phyloP scores from a whole-genome alignment of 768 basidiomycete genomes.

The Tulasnella sp. region DNA sequence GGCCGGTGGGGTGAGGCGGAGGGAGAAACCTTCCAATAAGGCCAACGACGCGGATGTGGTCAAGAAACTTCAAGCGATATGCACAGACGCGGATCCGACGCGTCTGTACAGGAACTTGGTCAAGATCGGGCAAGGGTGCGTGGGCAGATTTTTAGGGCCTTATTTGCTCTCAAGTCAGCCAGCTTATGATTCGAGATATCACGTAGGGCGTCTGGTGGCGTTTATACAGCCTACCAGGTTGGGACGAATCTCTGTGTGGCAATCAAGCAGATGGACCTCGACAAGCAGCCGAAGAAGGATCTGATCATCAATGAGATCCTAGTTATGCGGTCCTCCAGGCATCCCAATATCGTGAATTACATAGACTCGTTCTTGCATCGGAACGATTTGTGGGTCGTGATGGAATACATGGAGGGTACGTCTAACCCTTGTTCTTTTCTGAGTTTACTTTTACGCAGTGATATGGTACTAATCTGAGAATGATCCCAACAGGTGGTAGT shows the following conservation, averaged over 20 bases:
- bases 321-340: slow-evolving; percentile 92
- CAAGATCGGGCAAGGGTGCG: slow-evolving; percentile 97
- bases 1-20: slow-evolving; percentile 34
- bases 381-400: slow-evolving; percentile 98
- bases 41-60: slow-evolving; percentile 79
- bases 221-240: slow-evolving; percentile 96
- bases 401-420: slow-evolving; percentile 97
- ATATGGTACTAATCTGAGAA: too few species aligned
- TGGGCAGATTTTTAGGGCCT: slow-evolving; percentile 13
- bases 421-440: not conserved
- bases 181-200: slow-evolving; percentile 2
- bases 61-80: slow-evolving; percentile 82
- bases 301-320: slow-evolving; percentile 99
- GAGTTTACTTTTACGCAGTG: too few species aligned
- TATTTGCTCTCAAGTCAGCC: too few species aligned
- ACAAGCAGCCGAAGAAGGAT: slow-evolving; percentile 99
- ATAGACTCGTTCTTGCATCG: slow-evolving; percentile 97
- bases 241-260: slow-evolving; percentile 90
- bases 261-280: slow-evolving; percentile 99
- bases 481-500: slow-evolving; percentile 40
- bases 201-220: slow-evolving; percentile 84
- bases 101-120: slow-evolving; percentile 81
- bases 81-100: slow-evolving; percentile 95
- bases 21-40: slow-evolving; percentile 67
- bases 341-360: slow-evolving; percentile 99